Conservation (phyloP, 2,329 filamentous ascomycete species). For the Neofusicoccum laricinum region DNA sequence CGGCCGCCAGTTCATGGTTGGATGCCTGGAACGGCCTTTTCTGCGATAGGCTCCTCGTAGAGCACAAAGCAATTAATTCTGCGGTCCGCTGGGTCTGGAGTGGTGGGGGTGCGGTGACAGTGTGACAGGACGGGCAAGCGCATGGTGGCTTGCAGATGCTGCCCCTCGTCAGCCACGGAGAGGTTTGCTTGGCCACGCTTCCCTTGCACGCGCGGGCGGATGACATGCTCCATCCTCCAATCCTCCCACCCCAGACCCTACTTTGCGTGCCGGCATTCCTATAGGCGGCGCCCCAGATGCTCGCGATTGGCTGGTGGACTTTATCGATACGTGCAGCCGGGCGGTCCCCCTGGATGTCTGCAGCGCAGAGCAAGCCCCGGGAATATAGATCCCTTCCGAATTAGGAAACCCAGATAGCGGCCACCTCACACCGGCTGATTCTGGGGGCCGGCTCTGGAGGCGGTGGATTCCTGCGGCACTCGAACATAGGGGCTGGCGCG, state of each 20-base stretch:
- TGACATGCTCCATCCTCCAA: not conserved
- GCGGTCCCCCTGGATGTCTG: not conserved
- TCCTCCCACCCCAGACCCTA: not conserved
- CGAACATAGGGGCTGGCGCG: not conserved
- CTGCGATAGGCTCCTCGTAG: not conserved
- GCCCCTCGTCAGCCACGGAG: not conserved
- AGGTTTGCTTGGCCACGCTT: not conserved
- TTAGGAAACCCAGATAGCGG: constrained; percentile 4
- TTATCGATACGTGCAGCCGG: not conserved
- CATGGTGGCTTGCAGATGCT: constrained; percentile 1
- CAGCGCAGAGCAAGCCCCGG: not conserved
- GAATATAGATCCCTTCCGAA: not conserved
- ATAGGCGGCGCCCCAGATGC: not conserved
- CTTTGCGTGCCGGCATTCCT: not conserved
- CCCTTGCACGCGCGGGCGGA: not conserved
- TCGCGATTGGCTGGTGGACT: not conserved
- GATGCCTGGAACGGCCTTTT: not conserved
- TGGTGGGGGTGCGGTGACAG: not conserved
- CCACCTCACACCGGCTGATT: not conserved
- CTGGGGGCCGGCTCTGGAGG: not conserved
- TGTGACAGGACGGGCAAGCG: not conserved
- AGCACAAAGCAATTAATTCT: not conserved
- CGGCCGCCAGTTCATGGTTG: not conserved
- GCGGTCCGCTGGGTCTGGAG: not conserved
- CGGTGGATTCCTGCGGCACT: not conserved